Conservation (phyloP, 257 asterid genomes). For the Linaria vulgaris region DNA sequence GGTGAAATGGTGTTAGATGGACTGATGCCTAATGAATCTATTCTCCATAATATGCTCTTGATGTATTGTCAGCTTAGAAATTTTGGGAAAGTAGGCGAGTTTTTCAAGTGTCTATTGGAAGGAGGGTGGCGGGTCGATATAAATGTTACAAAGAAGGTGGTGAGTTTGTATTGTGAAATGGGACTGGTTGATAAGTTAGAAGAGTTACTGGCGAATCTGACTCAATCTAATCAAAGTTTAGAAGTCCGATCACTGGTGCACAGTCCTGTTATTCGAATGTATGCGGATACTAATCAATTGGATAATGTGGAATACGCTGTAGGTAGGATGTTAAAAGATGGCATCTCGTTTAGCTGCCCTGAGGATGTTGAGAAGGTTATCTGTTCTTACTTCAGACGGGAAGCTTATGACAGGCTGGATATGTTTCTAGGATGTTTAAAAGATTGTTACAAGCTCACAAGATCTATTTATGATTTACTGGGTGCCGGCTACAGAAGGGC, state of each 20-base stretch:
- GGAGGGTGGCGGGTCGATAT: constrained; percentile 20
- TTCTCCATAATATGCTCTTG: constrained; percentile 33
- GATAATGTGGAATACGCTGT: constrained; percentile 53
- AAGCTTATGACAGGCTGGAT: constrained; percentile 46
- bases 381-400: constrained; percentile 45
- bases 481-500: constrained; percentile 50
- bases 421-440: constrained; percentile 38
- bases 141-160: constrained; percentile 22
- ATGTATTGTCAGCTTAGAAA: constrained; percentile 34
- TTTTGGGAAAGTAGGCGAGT: constrained; percentile 24
- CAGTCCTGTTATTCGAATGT: constrained; percentile 34
- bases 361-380: constrained; percentile 55
- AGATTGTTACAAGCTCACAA: constrained; percentile 32
- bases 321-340: constrained; percentile 39
- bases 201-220: constrained; percentile 31
- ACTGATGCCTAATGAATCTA: constrained; percentile 28
- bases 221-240: constrained; percentile 26
- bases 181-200: constrained; percentile 43
- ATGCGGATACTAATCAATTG: constrained; percentile 37
- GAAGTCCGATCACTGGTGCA: constrained; percentile 40
- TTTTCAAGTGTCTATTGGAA: constrained; percentile 24
- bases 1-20: constrained; percentile 43
- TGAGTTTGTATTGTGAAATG: constrained; percentile 27
- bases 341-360: constrained; percentile 34
- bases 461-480: constrained; percentile 42